A percentile compares a stretch with the other conserved stretches of the same genome.
These are phyloP conservation scores for Selenicereus undatus DNA, from an alignment of 148 eudicot species.

Conservation along the genomic window DNA sequence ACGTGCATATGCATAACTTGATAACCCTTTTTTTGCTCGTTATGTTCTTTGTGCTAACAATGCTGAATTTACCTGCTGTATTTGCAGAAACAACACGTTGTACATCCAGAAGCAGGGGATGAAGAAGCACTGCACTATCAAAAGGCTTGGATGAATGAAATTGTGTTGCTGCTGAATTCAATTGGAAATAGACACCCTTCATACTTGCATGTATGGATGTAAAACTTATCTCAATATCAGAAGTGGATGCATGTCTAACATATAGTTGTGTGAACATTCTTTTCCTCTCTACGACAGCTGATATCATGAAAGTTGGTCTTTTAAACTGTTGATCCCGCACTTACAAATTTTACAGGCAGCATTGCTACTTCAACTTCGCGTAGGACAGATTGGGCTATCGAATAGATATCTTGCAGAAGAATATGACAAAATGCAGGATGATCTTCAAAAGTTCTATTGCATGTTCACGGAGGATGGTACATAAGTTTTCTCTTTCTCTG, in stretches of 20 bases:
- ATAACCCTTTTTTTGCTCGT: neutral
- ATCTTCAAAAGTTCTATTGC: constrained; percentile 52
- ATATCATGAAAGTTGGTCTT: constrained; percentile 6
- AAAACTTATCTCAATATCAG: neutral
- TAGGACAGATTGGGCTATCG: constrained; percentile 59
- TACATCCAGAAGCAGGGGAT: constrained; percentile 39
- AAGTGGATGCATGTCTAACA: neutral
- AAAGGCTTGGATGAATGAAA: constrained; percentile 64
- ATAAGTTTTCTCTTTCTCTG: neutral
- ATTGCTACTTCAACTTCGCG: constrained; percentile 58
- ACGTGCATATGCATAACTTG: neutral
- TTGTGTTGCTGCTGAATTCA: constrained; percentile 51
- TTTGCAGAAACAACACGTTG: constrained; percentile 47
- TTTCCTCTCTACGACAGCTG: neutral
- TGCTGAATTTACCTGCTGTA: constrained; percentile 8
- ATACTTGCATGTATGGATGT: constrained; percentile 47
- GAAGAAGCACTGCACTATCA: constrained; percentile 46
- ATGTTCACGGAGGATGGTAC: constrained; percentile 41
- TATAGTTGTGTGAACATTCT: neutral
- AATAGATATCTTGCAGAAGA: constrained; percentile 45
- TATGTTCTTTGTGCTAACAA: neutral
- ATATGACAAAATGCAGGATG: constrained; percentile 62
- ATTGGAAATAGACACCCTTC: constrained; percentile 56
- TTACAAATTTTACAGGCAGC: constrained; percentile 43
- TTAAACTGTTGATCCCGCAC: neutral